Evolutionary conservation across 176 grass and related monocot genomes (phyloP).

Genomic region (Chrysopogon serrulatus): DNA sequence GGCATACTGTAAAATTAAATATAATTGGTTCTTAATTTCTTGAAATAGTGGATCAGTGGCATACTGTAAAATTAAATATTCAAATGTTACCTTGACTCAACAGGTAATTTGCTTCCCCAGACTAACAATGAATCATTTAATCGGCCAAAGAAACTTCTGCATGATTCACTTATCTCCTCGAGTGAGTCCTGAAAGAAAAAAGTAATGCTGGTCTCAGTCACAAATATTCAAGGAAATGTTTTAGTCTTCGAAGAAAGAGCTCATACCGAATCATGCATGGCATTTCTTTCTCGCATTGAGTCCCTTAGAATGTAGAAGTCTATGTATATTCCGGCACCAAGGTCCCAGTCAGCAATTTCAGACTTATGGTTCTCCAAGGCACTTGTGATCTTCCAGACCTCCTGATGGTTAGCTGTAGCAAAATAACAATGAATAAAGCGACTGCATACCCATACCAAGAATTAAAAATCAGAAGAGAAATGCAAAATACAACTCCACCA

Average conservation of each 20-base stretch:
- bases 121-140: slow-evolving; percentile 79
- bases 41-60: background rate
- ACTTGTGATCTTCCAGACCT: slow-evolving; percentile 79
- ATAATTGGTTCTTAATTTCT: too few species aligned
- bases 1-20: too few species aligned
- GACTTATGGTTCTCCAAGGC: slow-evolving; percentile 76
- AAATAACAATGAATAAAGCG: background rate
- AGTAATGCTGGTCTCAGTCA: background rate
- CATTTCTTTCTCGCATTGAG: slow-evolving; percentile 63
- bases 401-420: slow-evolving; percentile 64
- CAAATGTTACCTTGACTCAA: slow-evolving; percentile 68
- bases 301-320: slow-evolving; percentile 68
- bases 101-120: slow-evolving; percentile 84
- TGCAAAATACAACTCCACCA: background rate
- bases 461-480: background rate
- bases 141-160: slow-evolving; percentile 59
- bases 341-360: slow-evolving; percentile 92
- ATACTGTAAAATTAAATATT: background rate
- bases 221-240: slow-evolving; percentile 1
- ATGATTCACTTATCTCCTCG: slow-evolving; percentile 66
- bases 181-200: slow-evolving; percentile 59
- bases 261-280: slow-evolving; percentile 62
- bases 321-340: slow-evolving; percentile 86
- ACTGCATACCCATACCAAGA: background rate
- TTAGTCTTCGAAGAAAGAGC: background rate